Conservation (phyloP, 371 early-diverging fungal genomes). For the Smittium culicis region DNA sequence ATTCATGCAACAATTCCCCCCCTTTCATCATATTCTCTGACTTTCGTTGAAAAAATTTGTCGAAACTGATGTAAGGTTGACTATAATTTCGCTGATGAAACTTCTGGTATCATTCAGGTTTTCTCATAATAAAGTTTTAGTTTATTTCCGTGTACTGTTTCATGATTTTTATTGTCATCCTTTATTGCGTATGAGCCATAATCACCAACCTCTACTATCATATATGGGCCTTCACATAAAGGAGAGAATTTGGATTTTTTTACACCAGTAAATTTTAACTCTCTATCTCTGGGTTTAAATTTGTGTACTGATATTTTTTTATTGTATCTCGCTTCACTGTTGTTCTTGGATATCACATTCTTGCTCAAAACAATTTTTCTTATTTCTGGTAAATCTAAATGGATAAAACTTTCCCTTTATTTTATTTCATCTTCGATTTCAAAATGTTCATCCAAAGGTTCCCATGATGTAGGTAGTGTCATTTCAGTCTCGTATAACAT, state of each 20-base stretch:
- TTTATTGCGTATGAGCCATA: background rate
- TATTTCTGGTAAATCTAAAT: background rate
- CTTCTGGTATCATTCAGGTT: slow-evolving; percentile 1
- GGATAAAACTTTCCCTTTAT: background rate
- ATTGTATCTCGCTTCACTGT: background rate
- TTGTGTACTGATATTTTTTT: background rate
- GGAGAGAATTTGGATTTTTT: background rate
- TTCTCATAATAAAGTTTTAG: background rate
- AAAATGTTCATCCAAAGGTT: background rate
- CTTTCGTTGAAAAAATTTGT: background rate
- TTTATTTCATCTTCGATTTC: background rate
- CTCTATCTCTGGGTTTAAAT: slow-evolving; percentile 2
- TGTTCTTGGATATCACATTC: background rate
- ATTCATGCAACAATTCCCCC: slow-evolving; percentile 4
- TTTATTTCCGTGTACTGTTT: slow-evolving; percentile 1
- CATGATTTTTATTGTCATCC: background rate
- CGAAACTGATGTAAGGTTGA: background rate
- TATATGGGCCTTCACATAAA: slow-evolving; percentile 1
- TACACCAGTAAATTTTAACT: background rate
- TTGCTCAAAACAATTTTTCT: background rate
- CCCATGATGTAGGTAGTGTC: background rate
- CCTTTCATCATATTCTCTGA: background rate
- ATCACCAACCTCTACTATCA: background rate
- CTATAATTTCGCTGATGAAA: background rate
- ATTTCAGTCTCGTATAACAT: background rate